Evolutionary conservation across 2,329 filamentous ascomycete species (phyloP), one percentile per base, ranked within the genome.

Genomic region (Neonectria sp.): DNA sequence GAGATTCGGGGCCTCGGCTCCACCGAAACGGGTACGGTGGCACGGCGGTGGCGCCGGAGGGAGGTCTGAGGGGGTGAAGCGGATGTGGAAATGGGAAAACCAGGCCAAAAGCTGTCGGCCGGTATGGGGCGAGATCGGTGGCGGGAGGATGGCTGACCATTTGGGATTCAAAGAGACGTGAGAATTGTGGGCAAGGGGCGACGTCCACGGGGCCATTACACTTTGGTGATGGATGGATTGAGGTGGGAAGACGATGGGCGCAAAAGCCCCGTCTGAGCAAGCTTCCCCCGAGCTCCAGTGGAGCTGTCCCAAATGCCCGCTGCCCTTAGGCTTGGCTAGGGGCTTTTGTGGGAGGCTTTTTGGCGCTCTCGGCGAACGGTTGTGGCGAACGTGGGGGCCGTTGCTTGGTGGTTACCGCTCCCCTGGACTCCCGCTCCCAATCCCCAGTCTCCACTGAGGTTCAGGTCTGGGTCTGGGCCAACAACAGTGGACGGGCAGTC

Each of bases 381-480:
- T 66, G 21, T 63, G 52, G 60, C 33, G 35, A 43, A 43, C 52
- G 60, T 56, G 52, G 60, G 63, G 71, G 70, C 73, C 73, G 73
- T 75, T 75, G 73, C 73, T 73, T 71, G 73, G 69, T 75, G 73
- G 68, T 74, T 35, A 40, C 57, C 49, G 52, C 33, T 53, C 52
- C 57, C 56, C 56, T 65, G 43, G 51, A 55, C 56, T 46, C 55
- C 46, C 25, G 25, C 48, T 40, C 55, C 51, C 53, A 65, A 60
- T 59, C 56, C 62, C 56, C 57, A n/a, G 58, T 62, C 62, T 37
- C 73, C 73, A 75, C 71, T 69, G 33, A 43, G 21, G 31, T 56
- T 65, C 37, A 40, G 37, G 37, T 40, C 63, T 60, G 63, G 58
- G 21, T 21, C 21, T 21, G 21, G 21, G 37, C 37, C 37, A n/a